Percentiles rank a stretch among this genome's conserved stretches.
These are phyloP conservation scores for Erythrobasidium hasegawianum DNA, from an alignment of 1,284 basidiomycete genomes.

Conservation along the genomic window DNA sequence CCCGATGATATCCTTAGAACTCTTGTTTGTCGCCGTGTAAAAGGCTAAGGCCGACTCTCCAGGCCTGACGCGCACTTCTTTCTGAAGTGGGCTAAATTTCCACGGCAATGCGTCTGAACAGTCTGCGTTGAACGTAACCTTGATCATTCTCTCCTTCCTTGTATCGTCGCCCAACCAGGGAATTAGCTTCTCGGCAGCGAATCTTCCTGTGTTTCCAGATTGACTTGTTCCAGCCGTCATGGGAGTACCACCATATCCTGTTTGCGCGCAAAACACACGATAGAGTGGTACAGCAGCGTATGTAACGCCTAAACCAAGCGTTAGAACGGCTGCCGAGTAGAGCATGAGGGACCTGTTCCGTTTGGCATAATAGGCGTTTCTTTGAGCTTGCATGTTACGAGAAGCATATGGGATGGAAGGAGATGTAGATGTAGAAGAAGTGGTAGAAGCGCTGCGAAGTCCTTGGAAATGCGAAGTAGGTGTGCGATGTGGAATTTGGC, in stretches of 20 bases:
- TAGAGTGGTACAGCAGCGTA: slow-evolving; percentile 97
- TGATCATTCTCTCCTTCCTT: slow-evolving; percentile 60
- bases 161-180: slow-evolving; percentile 54
- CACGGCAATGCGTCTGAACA: slow-evolving; percentile 84
- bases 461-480: too few species aligned
- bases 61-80: slow-evolving; percentile 82
- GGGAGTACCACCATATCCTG: slow-evolving; percentile 93
- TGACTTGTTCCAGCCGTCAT: slow-evolving; percentile 56
- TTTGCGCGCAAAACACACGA: slow-evolving; percentile 94
- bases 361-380: slow-evolving; percentile 25
- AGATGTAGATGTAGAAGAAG: too few species aligned
- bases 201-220: slow-evolving; percentile 36
- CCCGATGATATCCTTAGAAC: slow-evolving; percentile 84
- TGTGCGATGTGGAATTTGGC: too few species aligned
- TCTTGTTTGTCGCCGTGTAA: slow-evolving; percentile 87
- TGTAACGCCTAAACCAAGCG: slow-evolving; percentile 74
- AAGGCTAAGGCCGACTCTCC: slow-evolving; percentile 97
- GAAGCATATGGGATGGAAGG: not conserved
- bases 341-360: slow-evolving; percentile 37
- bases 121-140: slow-evolving; percentile 94
- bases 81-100: slow-evolving; percentile 87
- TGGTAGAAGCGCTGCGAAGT: slow-evolving; percentile 1
- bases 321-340: slow-evolving; percentile 53
- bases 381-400: not conserved
- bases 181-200: slow-evolving; percentile 57